Conservation (phyloP, 2,329 filamentous ascomycete species). For the Tolypocladium amazonense region DNA sequence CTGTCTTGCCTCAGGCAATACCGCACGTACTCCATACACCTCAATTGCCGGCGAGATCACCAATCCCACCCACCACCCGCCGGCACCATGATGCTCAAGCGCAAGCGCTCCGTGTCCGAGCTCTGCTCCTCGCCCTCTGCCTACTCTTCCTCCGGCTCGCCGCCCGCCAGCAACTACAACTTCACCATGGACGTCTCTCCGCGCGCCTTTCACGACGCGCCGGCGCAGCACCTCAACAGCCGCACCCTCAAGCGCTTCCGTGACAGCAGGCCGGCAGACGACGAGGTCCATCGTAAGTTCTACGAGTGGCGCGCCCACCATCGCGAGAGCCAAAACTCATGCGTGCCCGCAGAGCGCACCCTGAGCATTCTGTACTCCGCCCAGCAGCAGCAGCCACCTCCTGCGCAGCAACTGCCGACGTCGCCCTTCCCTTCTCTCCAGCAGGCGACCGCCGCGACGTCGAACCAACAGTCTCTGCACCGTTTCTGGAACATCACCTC, state of each 20-base stretch:
- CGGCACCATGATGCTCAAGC: constrained; percentile 44
- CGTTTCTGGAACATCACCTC: constrained; percentile 49
- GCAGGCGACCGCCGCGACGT: constrained; percentile 2
- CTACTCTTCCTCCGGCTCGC: constrained; percentile 29
- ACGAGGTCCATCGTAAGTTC: constrained; percentile 42
- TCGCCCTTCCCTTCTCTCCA: not conserved
- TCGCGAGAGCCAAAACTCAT: constrained; percentile 8
- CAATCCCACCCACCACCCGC: not conserved
- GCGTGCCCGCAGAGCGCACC: constrained; percentile 36
- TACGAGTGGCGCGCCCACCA: constrained; percentile 7
- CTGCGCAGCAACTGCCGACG: not conserved
- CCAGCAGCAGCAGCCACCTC: constrained; percentile 24
- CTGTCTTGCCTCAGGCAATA: fast-evolving
- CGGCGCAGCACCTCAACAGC: constrained; percentile 34
- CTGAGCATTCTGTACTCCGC: constrained; percentile 48
- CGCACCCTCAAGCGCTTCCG: constrained; percentile 53
- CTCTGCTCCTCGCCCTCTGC: constrained; percentile 33
- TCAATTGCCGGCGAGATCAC: not conserved
- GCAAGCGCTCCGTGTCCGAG: constrained; percentile 52
- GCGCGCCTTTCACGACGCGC: constrained; percentile 15
- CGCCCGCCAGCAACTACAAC: constrained; percentile 14
- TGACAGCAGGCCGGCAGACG: constrained; percentile 45
- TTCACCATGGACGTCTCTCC: constrained; percentile 21
- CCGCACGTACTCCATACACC: not conserved
- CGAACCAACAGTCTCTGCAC: constrained; percentile 34